Conservation (phyloP, 2,329 filamentous ascomycete genomes). For the Paraconiothyrium brasiliense region DNA sequence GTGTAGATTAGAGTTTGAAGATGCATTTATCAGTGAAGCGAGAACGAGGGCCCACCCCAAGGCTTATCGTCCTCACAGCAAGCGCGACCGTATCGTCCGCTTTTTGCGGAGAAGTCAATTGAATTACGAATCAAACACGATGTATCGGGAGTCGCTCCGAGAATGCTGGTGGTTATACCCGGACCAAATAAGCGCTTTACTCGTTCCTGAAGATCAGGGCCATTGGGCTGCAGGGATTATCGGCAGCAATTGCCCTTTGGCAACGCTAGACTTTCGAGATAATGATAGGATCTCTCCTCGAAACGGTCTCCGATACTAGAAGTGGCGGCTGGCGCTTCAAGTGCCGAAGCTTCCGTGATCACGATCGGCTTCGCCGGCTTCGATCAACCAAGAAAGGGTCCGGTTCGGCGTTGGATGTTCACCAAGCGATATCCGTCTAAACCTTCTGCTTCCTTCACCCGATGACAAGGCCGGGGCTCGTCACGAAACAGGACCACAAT, state of each 20-base stretch:
- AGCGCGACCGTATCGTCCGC: not conserved
- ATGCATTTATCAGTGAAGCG: conserved; percentile 31
- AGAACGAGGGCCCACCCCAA: conserved; percentile 9
- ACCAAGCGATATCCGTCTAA: conserved; percentile 4
- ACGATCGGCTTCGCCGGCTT: conserved; percentile 1
- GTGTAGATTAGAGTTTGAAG: conserved; percentile 19
- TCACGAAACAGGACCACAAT: conserved; percentile 1
- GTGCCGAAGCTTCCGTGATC: not conserved
- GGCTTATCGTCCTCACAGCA: not conserved
- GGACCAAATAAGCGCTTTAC: conserved; percentile 9
- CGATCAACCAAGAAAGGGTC: not conserved
- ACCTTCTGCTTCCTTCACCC: conserved; percentile 11
- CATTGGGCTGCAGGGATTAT: conserved; percentile 14
- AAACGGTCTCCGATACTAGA: not conserved
- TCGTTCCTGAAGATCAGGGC: conserved; percentile 13
- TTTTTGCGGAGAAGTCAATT: not conserved
- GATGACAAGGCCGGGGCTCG: not conserved
- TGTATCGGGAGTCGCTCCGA: not conserved
- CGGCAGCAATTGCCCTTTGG: conserved; percentile 1
- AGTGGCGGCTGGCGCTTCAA: not conserved
- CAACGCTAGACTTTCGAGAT: not conserved
- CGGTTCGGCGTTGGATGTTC: not conserved
- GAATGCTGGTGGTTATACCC: conserved; percentile 1
- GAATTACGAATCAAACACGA: not conserved
- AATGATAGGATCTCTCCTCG: not conserved